These are phyloP conservation scores for Lentinula boryana DNA, from an alignment of 768 basidiomycete species.

Conservation along the genomic window DNA sequence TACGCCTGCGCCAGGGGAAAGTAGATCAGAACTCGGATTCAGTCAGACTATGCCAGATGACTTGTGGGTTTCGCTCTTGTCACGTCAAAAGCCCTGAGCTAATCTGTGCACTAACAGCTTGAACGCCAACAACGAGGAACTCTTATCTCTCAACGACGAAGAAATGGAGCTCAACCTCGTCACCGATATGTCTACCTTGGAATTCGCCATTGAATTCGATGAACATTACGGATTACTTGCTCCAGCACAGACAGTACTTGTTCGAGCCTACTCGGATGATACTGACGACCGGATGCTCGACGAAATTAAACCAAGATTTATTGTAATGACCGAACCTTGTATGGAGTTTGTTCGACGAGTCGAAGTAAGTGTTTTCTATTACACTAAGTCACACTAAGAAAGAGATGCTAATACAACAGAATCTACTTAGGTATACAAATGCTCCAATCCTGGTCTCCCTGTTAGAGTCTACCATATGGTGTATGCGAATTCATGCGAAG, in stretches of 20 bases:
- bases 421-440: slow-evolving; percentile 71
- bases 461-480: slow-evolving; percentile 94
- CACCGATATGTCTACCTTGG: slow-evolving; percentile 16
- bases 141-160: background rate
- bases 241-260: slow-evolving; percentile 75
- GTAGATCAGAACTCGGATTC: background rate
- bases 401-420: too few relatives aligned
- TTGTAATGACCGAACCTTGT: slow-evolving; percentile 94
- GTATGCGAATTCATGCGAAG: slow-evolving; percentile 91
- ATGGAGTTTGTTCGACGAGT: slow-evolving; percentile 89
- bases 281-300: slow-evolving; percentile 84
- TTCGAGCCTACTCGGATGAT: slow-evolving; percentile 88
- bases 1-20: slow-evolving; percentile 1
- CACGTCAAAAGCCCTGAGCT: background rate
- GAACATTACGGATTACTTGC: slow-evolving; percentile 72
- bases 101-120: background rate
- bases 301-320: slow-evolving; percentile 86
- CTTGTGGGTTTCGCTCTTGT: background rate
- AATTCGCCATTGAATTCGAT: slow-evolving; percentile 58
- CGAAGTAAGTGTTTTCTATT: slow-evolving; percentile 50
- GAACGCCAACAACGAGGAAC: background rate
- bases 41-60: background rate
- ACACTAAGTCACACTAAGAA: too few relatives aligned
- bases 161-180: slow-evolving; percentile 19
- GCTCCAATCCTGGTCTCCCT: slow-evolving; percentile 72